Base-by-base conservation (phyloP, 2,329 filamentous ascomycete genomes). In the Purpureocillium lavendulum region DNA sequence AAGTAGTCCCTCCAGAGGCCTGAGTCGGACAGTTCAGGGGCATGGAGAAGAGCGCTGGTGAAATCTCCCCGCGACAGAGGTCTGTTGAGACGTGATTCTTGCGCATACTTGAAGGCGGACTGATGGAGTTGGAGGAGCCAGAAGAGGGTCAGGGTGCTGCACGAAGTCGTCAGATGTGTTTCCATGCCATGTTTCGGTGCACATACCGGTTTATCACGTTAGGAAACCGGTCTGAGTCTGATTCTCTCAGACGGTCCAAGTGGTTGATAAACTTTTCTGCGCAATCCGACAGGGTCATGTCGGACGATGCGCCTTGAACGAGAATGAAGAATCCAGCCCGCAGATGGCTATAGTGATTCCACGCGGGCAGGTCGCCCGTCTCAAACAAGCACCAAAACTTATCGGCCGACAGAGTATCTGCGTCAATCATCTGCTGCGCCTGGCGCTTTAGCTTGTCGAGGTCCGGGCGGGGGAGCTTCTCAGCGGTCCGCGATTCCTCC, bases 331-430 rank as follows among this genome's bases (percentile, higher is more conserved):
- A 60, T 1, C 56, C 60, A 2, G 57, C 53, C 38, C 54, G 53
- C 3, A 63, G 51, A 34, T 60, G 59, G 4, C 51, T 54, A 11
- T 56, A 52, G 12, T 61, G 59, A 30, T 59, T 55, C 60, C 58
- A 62, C 0, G 45, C 45, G 7, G 45, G 40, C 0, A 63, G 44
- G 4, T 46, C 48, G 0, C 54, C 59, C 0, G 46, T 41, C 3
- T 49, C 30, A 39, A 63, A 59, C 2, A 43, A 45, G 0, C n/a
- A 7, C 45, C 59, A 55, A 35, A 60, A 63, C 1, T 40, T 41
- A 0, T 48, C 42, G 0, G 49, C 40, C 0, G 40, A 36, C 10
- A 33, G 28, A 16, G 35, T 39, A 3, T 49, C 38, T 1, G 38
- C 24, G 17, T 42, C 54, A 1, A 40, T 40, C 5, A 40, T 43